Percentiles rank a stretch among this genome's conserved stretches.
Conservation (phyloP, 163 green algal species). For the Chlorella variabilis region DNA sequence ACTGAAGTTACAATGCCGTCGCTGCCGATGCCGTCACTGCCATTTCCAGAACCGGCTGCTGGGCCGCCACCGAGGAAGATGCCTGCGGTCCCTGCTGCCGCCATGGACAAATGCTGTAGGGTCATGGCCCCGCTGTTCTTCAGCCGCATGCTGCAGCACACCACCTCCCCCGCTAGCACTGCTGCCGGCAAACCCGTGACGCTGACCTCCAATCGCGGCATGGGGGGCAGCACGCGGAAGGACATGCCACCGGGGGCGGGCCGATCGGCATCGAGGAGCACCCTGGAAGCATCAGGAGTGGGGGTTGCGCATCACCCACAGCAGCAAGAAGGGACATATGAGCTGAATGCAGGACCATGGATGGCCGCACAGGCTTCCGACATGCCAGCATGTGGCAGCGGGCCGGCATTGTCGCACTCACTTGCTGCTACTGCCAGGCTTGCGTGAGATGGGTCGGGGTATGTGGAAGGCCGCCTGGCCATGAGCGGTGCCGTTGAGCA, state of each 20-base stretch:
- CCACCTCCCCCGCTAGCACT: slow-evolving; percentile 74
- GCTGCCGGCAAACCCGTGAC: slow-evolving; percentile 57
- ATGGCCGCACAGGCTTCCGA: not conserved
- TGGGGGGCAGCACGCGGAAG: slow-evolving; percentile 71
- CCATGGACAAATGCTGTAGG: slow-evolving; percentile 39
- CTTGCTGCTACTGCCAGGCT: slow-evolving; percentile 33
- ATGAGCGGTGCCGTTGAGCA: slow-evolving; percentile 65
- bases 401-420: not conserved
- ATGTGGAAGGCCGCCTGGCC: slow-evolving; percentile 55
- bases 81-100: not conserved
- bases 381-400: not conserved
- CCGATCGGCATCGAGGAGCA: slow-evolving; percentile 21
- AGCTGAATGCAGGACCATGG: not conserved
- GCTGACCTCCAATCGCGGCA: slow-evolving; percentile 70
- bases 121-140: slow-evolving; percentile 55
- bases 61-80: not conserved
- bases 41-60: no score
- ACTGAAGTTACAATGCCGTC: not conserved
- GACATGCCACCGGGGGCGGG: slow-evolving; percentile 30
- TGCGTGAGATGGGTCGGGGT: not conserved
- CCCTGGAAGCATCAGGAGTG: not conserved
- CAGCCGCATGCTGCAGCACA: slow-evolving; percentile 56
- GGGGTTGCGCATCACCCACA: not conserved
- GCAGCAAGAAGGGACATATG: no score
- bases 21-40: not conserved